phyloP scores from a whole-genome alignment of 345 rosid genomes.

The Sonneratia caseolaris region DNA sequence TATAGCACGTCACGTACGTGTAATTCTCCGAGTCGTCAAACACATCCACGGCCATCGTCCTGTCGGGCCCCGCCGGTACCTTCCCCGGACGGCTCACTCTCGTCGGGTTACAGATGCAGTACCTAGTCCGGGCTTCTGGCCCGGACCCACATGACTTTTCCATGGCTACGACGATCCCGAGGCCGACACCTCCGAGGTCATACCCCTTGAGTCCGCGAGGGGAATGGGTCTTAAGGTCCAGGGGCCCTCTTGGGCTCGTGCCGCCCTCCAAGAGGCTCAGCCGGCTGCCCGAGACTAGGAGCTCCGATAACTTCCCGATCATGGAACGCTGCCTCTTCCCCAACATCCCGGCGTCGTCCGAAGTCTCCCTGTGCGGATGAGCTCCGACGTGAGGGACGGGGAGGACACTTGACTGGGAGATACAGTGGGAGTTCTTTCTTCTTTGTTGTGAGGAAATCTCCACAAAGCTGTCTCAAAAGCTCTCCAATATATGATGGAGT shows the following conservation, averaged over 20 bases:
- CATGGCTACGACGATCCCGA: conserved; percentile 72
- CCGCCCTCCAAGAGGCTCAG: conserved; percentile 21
- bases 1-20: conserved; percentile 48
- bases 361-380: not conserved
- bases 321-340: conserved; percentile 59
- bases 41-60: conserved; percentile 14
- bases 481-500: conserved; percentile 9
- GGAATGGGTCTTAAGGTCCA: conserved; percentile 50
- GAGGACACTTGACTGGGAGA: not conserved
- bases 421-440: not conserved
- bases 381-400: not conserved
- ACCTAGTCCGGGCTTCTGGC: conserved; percentile 19
- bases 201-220: conserved; percentile 45
- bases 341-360: conserved; percentile 20
- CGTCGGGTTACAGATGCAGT: conserved; percentile 17
- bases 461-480: not conserved
- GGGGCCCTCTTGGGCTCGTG: conserved; percentile 57
- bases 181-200: conserved; percentile 57
- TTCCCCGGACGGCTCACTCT: not conserved
- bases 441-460: not conserved
- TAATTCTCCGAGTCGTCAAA: conserved; percentile 51
- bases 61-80: conserved; percentile 30
- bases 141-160: conserved; percentile 34
- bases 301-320: conserved; percentile 61
- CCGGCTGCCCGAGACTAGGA: conserved; percentile 47